Conservation (phyloP, 257 asterid genomes). For the Scutellaria barbata region DNA sequence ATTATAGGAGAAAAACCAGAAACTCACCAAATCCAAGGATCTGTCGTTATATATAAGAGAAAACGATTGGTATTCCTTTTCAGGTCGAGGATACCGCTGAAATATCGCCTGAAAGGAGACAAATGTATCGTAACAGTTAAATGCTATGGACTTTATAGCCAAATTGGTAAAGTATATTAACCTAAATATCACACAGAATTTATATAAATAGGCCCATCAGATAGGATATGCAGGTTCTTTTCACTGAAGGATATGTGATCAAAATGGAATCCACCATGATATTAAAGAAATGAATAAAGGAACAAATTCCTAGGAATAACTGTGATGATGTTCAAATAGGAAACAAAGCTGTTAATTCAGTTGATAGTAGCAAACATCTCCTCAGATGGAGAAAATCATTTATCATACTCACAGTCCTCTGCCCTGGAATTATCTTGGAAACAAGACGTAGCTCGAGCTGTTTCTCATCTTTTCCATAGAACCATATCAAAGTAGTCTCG, state of each 20-base stretch:
- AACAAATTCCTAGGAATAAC: constrained; percentile 4
- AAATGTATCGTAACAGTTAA: constrained; percentile 30
- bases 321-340: constrained; percentile 18
- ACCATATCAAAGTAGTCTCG: constrained; percentile 87
- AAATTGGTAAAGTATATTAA: neutral
- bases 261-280: neutral
- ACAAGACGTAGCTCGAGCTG: constrained; percentile 74
- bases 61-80: constrained; percentile 95
- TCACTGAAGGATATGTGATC: neutral
- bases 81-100: constrained; percentile 93
- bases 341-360: constrained; percentile 6
- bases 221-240: constrained; percentile 9
- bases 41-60: constrained; percentile 80
- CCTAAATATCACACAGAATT: neutral
- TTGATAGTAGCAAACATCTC: neutral
- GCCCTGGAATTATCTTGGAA: constrained; percentile 90
- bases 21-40: constrained; percentile 91
- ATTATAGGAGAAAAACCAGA: constrained; percentile 31
- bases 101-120: constrained; percentile 65
- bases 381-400: constrained; percentile 23
- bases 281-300: neutral
- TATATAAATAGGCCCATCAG: neutral
- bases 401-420: constrained; percentile 83
- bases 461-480: constrained; percentile 81
- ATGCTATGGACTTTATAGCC: constrained; percentile 21